A percentile compares a stretch with the other conserved stretches of the same genome.
phyloP scores from a whole-genome alignment of 331 rosid genomes.

The Cydonia oblonga region DNA sequence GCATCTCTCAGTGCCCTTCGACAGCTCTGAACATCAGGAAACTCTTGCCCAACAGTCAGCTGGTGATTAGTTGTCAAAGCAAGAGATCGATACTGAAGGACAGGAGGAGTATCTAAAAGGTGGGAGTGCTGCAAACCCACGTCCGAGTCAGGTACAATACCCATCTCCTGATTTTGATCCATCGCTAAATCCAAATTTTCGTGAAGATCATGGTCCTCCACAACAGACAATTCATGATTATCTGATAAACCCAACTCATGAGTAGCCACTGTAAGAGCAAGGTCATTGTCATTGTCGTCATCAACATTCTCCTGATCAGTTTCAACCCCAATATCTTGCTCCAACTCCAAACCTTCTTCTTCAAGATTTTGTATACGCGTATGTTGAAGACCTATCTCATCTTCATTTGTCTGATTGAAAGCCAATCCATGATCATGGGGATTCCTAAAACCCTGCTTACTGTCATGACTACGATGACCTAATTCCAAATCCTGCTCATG shows the following conservation, averaged over 20 bases:
- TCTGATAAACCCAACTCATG: constrained; percentile 19
- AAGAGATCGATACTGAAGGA: constrained; percentile 24
- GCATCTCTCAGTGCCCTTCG: constrained; percentile 56
- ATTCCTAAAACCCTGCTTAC: constrained; percentile 12
- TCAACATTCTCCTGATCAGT: constrained; percentile 15
- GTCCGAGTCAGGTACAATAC: constrained; percentile 13
- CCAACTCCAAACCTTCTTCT: constrained; percentile 17
- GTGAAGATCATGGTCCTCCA: constrained; percentile 20
- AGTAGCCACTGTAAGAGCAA: constrained; percentile 12
- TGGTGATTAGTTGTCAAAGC: constrained; percentile 14
- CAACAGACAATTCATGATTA: constrained; percentile 17
- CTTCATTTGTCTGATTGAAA: constrained; percentile 11
- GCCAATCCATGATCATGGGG: constrained; percentile 15
- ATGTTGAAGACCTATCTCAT: constrained; percentile 20
- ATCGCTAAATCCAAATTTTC: constrained; percentile 18
- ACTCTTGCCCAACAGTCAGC: constrained; percentile 44
- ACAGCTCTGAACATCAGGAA: constrained; percentile 50
- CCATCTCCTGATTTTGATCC: constrained; percentile 27
- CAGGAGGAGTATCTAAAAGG: constrained; percentile 7
- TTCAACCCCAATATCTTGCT: constrained; percentile 13
- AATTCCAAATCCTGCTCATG: constrained; percentile 21
- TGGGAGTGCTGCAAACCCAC: constrained; percentile 12
- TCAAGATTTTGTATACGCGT: constrained; percentile 16
- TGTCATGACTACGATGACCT: constrained; percentile 3
- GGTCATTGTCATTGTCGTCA: constrained; percentile 9